Base-by-base conservation (phyloP, 169 alveolate species). In the Plasmodium chabaudi region DNA sequence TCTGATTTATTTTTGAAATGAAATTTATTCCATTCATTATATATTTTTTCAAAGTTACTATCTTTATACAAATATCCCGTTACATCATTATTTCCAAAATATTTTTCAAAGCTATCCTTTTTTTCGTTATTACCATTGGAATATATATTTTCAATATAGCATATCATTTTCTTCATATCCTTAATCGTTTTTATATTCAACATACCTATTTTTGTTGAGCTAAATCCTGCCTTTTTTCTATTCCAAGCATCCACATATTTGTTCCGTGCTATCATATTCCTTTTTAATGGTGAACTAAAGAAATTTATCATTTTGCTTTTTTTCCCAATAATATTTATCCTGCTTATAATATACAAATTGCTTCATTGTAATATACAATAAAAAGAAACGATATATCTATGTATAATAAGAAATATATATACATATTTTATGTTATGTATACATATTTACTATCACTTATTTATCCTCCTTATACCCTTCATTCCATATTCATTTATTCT, bases 131-230 rank as follows among this genome's bases (percentile, higher is more conserved):
- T 67, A 44, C 42, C 9, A 53, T 67, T n/a, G 19, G 72, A 51
- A 27, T 79, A 79, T 12, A 27, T 65, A 70, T 57, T 65, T 21
- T 79, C 89, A 25, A 79, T 59, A 55, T 79, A 56, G 42, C 56
- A 39, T 34, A 79, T 25, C 89, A 79, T 79, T 49, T 79, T 57
- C 63, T 79, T 79, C 27, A 79, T 17, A 17, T 64, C 89, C 4
- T 60, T 53, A 10, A 64, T 13, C 19, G 21, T 79, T 21, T 69
- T 68, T 9, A 79, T 44, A 25, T 44, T 53, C 39, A 79, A 59
- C 23, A 79, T 69, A 25, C 82, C 72, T 23, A 79, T 56, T 44
- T 56, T 23, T 65, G 53, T 64, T 10, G 89, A 53, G 53, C 82
- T n/a, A 21, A 79, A 79, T 69, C 47, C 2, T 1, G 13, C 15